Conservation (phyloP, 164 flowering plant species). For the Nymphaea colorata region DNA sequence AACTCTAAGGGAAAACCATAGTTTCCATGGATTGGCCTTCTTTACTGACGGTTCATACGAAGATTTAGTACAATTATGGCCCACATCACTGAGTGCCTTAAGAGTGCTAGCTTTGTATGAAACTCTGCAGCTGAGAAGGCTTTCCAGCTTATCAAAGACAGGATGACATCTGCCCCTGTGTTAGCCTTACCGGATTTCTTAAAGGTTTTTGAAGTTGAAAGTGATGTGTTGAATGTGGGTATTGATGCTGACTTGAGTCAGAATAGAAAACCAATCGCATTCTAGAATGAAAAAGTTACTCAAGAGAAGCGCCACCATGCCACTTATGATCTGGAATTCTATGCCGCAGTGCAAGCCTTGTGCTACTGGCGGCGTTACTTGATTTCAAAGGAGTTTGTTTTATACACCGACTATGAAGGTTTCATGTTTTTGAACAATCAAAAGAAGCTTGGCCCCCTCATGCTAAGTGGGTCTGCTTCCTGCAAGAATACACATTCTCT, state of each 20-base stretch:
- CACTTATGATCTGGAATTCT: conserved; percentile 7
- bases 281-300: neutral
- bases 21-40: neutral
- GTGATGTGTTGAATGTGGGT: conserved; percentile 3
- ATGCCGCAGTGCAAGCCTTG: conserved; percentile 2
- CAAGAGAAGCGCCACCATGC: neutral
- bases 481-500: conserved; percentile 1
- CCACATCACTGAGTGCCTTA: neutral
- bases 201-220: neutral
- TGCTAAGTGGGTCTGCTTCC: conserved; percentile 1
- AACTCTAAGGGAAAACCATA: neutral
- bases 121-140: neutral
- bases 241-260: conserved; percentile 2
- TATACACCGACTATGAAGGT: neutral
- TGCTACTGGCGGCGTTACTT: conserved; percentile 1
- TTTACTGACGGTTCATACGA: neutral
- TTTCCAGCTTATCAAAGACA: neutral
- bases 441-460: neutral
- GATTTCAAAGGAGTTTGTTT: neutral
- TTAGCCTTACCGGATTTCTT: neutral
- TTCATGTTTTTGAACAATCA: neutral
- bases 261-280: conserved; percentile 2
- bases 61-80: neutral
- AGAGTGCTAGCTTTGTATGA: neutral
- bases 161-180: neutral